Evolutionary conservation across 805 yeast species (phyloP), one percentile per base, ranked within the genome.

Genomic region (Wickerhamiella bombiphila): DNA sequence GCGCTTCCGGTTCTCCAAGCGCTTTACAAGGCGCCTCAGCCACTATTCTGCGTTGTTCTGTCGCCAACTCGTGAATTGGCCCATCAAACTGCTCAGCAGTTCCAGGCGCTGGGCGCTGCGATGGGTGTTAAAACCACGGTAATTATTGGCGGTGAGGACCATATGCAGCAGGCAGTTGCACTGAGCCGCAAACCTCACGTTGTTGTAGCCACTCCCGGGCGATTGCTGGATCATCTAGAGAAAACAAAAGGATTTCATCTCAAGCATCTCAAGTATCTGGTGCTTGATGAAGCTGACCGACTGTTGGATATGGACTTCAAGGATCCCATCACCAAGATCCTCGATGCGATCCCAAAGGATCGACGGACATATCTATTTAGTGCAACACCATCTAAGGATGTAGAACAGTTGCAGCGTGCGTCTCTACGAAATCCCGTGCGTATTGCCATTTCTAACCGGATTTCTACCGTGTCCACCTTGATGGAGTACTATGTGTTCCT

Each of bases 221-320:
- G 68, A 18, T 64, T 86, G 42, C 74, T 88, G 72, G 98, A 88
- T 58, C 98, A 88, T 64, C 63, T 88, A 53, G 94, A 86, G 52
- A 74, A 80, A 49, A 88, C 96, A 15, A 80, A 80, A 56, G 96
- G 95, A 2, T 88, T 88, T 53, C 72, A 80, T 3, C 61, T 88
- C 48, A 71, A 80, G 43, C 76, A 76, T 38, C 65, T 88, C 52
- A 77, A 80, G 55, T 88, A 66, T 56, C 66, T 88, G 41, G 94
- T 88, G 3, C 79, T 88, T 79, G 98, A 88, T 60, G 98, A 88
- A 63, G 98, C 98, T 17, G 98, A 88, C 60, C 69, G 98, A 55
- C 69, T 88, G 48, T 65, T 88, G 52, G 98, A 91, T 63, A 73
- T 88, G 80, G 98, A 88, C 56, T 88, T 88, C 53, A 96, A 95